phyloP scores from a whole-genome alignment of 805 yeast species.

The Kluyveromyces wickerhamii region DNA sequence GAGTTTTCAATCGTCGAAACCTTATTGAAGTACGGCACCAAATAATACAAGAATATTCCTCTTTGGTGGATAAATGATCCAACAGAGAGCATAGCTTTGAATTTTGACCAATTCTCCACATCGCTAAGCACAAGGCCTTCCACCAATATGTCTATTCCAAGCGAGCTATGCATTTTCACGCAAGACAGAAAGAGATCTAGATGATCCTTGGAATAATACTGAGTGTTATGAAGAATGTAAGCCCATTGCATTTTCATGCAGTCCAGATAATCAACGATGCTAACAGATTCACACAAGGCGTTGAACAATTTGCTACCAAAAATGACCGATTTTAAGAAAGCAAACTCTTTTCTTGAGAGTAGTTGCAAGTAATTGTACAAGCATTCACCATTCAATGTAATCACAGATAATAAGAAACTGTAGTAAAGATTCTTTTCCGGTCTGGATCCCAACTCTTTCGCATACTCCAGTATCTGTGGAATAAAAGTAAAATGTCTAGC shows the following conservation, averaged over 20 bases:
- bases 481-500: slow-evolving; percentile 13
- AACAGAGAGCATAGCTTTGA: slow-evolving; percentile 8
- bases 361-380: slow-evolving; percentile 12
- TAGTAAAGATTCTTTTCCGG: slow-evolving; percentile 12
- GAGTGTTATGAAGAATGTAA: slow-evolving; percentile 8
- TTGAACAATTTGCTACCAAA: slow-evolving; percentile 31
- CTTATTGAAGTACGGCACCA: slow-evolving; percentile 18
- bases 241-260: slow-evolving; percentile 17
- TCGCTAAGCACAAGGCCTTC: slow-evolving; percentile 14
- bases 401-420: slow-evolving; percentile 11
- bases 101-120: slow-evolving; percentile 7
- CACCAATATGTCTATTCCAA: slow-evolving; percentile 13
- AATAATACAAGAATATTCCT: slow-evolving; percentile 11
- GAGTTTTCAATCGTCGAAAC: slow-evolving; percentile 8
- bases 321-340: slow-evolving; percentile 15
- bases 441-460: slow-evolving; percentile 9
- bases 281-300: slow-evolving; percentile 13
- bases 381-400: slow-evolving; percentile 8
- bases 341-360: slow-evolving; percentile 7
- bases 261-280: slow-evolving; percentile 17
- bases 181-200: slow-evolving; percentile 7
- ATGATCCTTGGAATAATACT: background rate
- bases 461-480: slow-evolving; percentile 17
- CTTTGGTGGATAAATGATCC: slow-evolving; percentile 13
- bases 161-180: slow-evolving; percentile 6